Evolutionary conservation across 805 yeast genomes (phyloP).

Genomic region (Sugiyamaella floridensis): DNA sequence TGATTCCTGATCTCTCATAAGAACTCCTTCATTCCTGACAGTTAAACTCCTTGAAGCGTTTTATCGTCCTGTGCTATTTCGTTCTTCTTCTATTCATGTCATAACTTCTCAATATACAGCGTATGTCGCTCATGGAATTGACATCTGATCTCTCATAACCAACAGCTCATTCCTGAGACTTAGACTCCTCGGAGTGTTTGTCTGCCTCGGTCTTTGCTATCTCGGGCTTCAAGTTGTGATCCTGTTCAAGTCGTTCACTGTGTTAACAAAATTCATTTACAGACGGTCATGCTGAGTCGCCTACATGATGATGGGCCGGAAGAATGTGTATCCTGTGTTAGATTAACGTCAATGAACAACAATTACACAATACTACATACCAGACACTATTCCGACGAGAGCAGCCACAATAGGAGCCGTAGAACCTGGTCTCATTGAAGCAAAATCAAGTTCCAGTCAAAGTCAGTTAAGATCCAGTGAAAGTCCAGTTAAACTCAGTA

Average conservation of each 20-base stretch:
- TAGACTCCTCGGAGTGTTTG: background rate
- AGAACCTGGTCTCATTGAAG: background rate
- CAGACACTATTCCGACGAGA: background rate
- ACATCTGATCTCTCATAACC: too few species aligned
- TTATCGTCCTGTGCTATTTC: too few species aligned
- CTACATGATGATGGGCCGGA: slow-evolving; percentile 4
- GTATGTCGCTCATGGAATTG: too few species aligned
- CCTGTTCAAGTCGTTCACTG: slow-evolving; percentile 1
- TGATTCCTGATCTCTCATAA: too few species aligned
- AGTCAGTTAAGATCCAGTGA: background rate
- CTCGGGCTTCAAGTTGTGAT: background rate
- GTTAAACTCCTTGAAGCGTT: too few species aligned
- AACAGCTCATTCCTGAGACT: too few species aligned
- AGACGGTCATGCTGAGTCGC: too few species aligned
- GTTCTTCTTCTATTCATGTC: too few species aligned
- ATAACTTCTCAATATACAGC: too few species aligned
- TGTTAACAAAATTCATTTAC: background rate
- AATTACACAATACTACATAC: background rate
- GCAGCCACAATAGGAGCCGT: slow-evolving; percentile 1
- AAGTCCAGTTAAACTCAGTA: background rate
- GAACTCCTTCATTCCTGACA: too few species aligned
- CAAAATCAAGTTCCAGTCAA: background rate
- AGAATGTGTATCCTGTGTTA: slow-evolving; percentile 1
- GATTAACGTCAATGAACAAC: background rate
- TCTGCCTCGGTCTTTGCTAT: background rate